phyloP scores from a whole-genome alignment of 768 basidiomycete species.

The Termitomyces sp. region DNA sequence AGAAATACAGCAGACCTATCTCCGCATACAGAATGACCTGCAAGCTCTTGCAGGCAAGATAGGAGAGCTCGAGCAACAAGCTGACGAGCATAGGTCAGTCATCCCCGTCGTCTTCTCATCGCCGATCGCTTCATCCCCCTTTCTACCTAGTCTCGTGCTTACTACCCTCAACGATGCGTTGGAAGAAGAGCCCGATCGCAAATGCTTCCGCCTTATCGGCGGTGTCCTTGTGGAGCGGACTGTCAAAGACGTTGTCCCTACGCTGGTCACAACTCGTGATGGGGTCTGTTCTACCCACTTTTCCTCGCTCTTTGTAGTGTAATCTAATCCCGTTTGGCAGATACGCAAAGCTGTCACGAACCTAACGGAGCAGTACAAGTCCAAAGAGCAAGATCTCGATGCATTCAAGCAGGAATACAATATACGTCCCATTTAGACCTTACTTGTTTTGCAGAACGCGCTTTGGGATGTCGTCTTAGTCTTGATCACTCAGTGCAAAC shows the following conservation, averaged over 20 bases:
- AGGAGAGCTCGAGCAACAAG: slow-evolving; percentile 91
- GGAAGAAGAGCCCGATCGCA: slow-evolving; percentile 80
- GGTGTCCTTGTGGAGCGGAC: slow-evolving; percentile 95
- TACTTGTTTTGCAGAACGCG: background rate
- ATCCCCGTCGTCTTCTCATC: background rate
- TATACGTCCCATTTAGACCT: slow-evolving; percentile 50
- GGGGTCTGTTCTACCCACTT: slow-evolving; percentile 49
- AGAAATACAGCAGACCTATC: slow-evolving; percentile 84
- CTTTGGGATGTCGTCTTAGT: background rate
- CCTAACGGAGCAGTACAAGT: slow-evolving; percentile 83
- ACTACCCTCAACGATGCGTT: slow-evolving; percentile 80
- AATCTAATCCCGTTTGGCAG: slow-evolving; percentile 33
- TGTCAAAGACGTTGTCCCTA: slow-evolving; percentile 90
- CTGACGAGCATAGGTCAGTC: slow-evolving; percentile 89
- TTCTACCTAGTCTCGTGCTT: slow-evolving; percentile 67
- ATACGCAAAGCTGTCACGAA: slow-evolving; percentile 77
- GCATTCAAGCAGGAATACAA: slow-evolving; percentile 73
- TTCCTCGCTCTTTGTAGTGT: slow-evolving; percentile 9
- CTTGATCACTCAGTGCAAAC: background rate
- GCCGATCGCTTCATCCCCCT: slow-evolving; percentile 1
- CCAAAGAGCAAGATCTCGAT: slow-evolving; percentile 81
- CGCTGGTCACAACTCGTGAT: slow-evolving; percentile 82
- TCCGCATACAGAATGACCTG: slow-evolving; percentile 80
- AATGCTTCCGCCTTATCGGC: slow-evolving; percentile 95
- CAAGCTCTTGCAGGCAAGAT: slow-evolving; percentile 93